Percentiles rank a stretch among this genome's conserved stretches.
Evolutionary conservation across 805 yeast species (phyloP).

Genomic region (Candida krabiensis): DNA sequence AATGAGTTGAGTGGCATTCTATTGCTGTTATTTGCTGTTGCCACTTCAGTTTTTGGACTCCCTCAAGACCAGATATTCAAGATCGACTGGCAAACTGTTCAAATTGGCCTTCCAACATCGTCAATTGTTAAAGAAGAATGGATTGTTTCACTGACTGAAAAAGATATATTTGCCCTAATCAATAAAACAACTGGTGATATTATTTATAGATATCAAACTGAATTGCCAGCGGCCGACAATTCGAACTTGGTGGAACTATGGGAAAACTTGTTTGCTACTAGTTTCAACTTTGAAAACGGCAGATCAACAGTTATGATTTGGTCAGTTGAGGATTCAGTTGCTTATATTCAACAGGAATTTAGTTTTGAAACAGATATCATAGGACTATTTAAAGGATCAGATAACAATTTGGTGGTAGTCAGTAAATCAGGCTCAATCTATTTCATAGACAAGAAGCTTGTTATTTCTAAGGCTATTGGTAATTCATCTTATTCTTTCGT

Average conservation of each 20-base stretch:
- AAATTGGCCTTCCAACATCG: constrained; percentile 39
- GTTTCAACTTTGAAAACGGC: constrained; percentile 15
- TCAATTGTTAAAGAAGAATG: constrained; percentile 17
- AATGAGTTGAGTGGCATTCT: too few relatives aligned
- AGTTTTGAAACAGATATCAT: constrained; percentile 11
- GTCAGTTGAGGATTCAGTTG: constrained; percentile 12
- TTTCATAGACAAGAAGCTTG: constrained; percentile 6
- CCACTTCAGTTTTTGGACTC: too few relatives aligned
- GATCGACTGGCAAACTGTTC: constrained; percentile 54
- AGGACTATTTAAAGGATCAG: constrained; percentile 10
- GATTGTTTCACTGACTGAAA: constrained; percentile 27
- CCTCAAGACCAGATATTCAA: constrained; percentile 52
- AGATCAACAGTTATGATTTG: constrained; percentile 18
- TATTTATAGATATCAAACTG: constrained; percentile 32
- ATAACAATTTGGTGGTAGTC: constrained; percentile 10
- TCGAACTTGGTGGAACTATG: constrained; percentile 13
- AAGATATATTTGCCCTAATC: constrained; percentile 28
- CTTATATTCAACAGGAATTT: constrained; percentile 20
- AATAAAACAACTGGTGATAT: constrained; percentile 28
- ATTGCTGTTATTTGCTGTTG: too few relatives aligned
- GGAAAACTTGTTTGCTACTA: constrained; percentile 14
- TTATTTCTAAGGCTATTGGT: background rate
- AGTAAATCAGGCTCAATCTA: constrained; percentile 10
- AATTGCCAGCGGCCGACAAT: constrained; percentile 5
- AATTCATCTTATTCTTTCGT: constrained; percentile 1